Percentiles rank a stretch among this genome's conserved stretches.
These are phyloP conservation scores for Sphenostylis stenocarpa DNA, from an alignment of 306 rosid genomes.

Conservation along the genomic window DNA sequence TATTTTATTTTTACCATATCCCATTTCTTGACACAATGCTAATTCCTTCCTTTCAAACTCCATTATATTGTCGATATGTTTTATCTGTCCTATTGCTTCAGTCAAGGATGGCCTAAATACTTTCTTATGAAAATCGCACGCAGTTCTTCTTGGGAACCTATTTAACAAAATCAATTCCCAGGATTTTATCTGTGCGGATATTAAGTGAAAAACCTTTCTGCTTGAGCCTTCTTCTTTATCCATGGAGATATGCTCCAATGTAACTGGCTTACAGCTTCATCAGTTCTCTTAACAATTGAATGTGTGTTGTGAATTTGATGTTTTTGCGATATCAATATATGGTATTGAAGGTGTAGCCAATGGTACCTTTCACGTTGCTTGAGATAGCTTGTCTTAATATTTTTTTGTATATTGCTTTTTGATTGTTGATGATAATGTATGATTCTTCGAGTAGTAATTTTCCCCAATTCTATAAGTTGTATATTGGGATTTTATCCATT, in stretches of 20 bases:
- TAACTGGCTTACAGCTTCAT: conserved; percentile 55
- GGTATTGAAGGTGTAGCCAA: not conserved
- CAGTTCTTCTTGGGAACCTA: conserved; percentile 65
- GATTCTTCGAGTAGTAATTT: not conserved
- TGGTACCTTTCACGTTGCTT: not conserved
- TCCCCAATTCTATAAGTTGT: not conserved
- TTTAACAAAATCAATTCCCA: conserved; percentile 38
- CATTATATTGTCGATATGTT: not conserved
- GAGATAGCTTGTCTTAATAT: not conserved
- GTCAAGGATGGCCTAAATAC: not conserved
- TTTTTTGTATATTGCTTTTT: not conserved
- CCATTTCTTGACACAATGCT: not conserved
- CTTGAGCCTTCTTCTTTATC: conserved; percentile 71
- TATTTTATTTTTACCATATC: not conserved
- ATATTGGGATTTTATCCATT: not conserved
- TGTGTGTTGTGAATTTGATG: not conserved
- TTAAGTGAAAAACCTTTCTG: conserved; percentile 60
- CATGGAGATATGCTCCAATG: conserved; percentile 84
- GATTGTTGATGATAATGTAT: not conserved
- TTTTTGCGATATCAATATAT: not conserved
- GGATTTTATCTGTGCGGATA: conserved; percentile 84
- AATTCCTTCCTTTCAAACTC: not conserved
- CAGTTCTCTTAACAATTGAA: not conserved
- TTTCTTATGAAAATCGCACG: conserved; percentile 38
- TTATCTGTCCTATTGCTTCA: not conserved